Percentiles rank a stretch among this genome's conserved stretches.
phyloP scores from a whole-genome alignment of 805 yeast species.

The Priceomyces haplophilus region DNA sequence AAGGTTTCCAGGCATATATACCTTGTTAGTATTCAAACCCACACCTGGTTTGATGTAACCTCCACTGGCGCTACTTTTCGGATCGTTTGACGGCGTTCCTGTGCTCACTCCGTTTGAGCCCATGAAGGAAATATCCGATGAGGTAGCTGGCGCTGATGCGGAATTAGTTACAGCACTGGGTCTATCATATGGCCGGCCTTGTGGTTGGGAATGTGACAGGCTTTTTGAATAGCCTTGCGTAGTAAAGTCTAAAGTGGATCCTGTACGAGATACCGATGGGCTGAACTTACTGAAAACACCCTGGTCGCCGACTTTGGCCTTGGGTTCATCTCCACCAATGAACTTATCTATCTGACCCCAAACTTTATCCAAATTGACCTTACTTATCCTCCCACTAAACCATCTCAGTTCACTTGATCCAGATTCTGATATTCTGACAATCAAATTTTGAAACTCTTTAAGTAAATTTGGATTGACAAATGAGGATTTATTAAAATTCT shows the following conservation, averaged over 20 bases:
- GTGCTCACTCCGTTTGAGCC: slow-evolving; percentile 1
- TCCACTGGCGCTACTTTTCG: background rate
- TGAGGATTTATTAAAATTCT: slow-evolving; percentile 31
- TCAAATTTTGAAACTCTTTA: slow-evolving; percentile 34
- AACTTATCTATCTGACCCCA: slow-evolving; percentile 91
- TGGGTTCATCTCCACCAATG: slow-evolving; percentile 73
- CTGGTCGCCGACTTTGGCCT: slow-evolving; percentile 35
- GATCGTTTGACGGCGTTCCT: background rate
- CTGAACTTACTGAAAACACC: slow-evolving; percentile 72
- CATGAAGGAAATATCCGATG: slow-evolving; percentile 4
- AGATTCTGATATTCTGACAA: slow-evolving; percentile 46
- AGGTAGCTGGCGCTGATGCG: slow-evolving; percentile 5
- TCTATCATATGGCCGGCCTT: background rate
- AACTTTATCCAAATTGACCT: slow-evolving; percentile 72
- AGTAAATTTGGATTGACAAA: slow-evolving; percentile 21
- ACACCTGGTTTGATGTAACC: no score
- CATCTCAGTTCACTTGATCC: slow-evolving; percentile 55
- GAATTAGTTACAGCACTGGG: background rate
- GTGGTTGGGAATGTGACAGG: background rate
- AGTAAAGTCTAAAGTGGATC: slow-evolving; percentile 38
- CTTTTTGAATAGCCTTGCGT: slow-evolving; percentile 7
- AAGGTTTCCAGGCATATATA: background rate
- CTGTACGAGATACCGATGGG: slow-evolving; percentile 61
- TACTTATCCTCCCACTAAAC: slow-evolving; percentile 57
- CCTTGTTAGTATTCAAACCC: no score